A percentile compares a stretch with the other conserved stretches of the same genome.
Evolutionary conservation across 352 stramenopile species (phyloP).

Genomic region (Phytophthora multivora): DNA sequence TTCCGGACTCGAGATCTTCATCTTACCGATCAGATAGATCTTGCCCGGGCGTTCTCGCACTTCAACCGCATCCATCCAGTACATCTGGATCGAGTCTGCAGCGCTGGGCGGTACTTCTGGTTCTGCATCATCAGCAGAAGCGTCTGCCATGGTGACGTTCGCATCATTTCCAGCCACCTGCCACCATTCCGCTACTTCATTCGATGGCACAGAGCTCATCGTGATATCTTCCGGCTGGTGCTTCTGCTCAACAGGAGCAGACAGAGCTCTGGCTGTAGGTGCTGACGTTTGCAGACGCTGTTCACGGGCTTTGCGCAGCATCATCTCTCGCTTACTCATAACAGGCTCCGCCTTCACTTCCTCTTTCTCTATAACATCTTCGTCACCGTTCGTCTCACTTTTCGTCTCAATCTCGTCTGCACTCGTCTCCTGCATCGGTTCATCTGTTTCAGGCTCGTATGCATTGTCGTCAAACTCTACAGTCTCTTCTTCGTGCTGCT

Average conservation of each 20-base stretch:
- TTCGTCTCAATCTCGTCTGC: slow-evolving; percentile 23
- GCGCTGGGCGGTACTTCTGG: slow-evolving; percentile 38
- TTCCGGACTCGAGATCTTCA: slow-evolving; percentile 56
- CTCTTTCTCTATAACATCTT: slow-evolving; percentile 8
- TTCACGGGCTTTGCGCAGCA: slow-evolving; percentile 73
- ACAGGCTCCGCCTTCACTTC: slow-evolving; percentile 5
- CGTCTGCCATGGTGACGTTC: slow-evolving; percentile 25
- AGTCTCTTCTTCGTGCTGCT: slow-evolving; percentile 28
- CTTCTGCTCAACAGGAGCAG: slow-evolving; percentile 40
- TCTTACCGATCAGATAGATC: slow-evolving; percentile 98
- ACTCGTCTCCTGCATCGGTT: slow-evolving; percentile 36
- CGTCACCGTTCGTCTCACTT: background rate
- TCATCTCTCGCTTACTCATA: slow-evolving; percentile 77
- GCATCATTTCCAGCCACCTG: slow-evolving; percentile 41
- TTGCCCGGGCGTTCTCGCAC: slow-evolving; percentile 92
- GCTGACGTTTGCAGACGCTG: slow-evolving; percentile 62
- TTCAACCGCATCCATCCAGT: slow-evolving; percentile 97
- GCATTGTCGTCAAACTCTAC: slow-evolving; percentile 42
- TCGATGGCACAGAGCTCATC: slow-evolving; percentile 71
- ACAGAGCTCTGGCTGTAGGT: slow-evolving; percentile 61
- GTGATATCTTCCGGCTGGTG: slow-evolving; percentile 20
- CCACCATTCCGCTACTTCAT: slow-evolving; percentile 90
- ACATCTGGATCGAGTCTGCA: slow-evolving; percentile 92
- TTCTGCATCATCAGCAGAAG: slow-evolving; percentile 34
- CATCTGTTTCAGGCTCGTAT: slow-evolving; percentile 38